Base-by-base conservation (phyloP, 2,329 filamentous ascomycete species). In the Phoma sp. region DNA sequence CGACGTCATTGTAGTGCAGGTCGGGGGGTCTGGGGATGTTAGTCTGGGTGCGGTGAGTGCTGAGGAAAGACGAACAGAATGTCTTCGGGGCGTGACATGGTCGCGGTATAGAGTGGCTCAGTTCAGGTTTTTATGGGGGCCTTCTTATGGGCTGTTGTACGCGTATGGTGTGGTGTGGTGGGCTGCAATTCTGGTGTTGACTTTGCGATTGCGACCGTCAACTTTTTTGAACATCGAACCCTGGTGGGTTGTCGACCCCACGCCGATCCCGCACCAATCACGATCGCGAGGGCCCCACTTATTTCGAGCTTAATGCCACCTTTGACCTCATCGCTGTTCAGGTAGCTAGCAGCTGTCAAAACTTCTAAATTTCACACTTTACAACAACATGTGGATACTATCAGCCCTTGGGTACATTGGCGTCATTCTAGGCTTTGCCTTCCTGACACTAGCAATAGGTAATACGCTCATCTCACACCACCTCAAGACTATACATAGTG, bases 31-130 rank as follows among this genome's bases (percentile, higher is more conserved):
- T 96, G 74, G 2, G 26, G 12, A 28, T 42, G 57, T 56, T 42
- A 58, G 60, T 43, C n/a, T 46, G 47, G 40, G 36, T 32, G 39
- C 36, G 9, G 23, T 55, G 48, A 51, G 50, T n/a, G 48, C 52
- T 40, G 42, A 59, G 42, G 39, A 36, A 47, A 56, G 42, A 68
- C 84, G 70, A 82, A 95, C 91, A 98, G 87, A 62, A 87, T 90
- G 79, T 99, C 95, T 83, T 99, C 95, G 61, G 95, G 95, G 66
- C 95, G 92, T 72, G 95, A 98, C 95, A 99, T 98, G 72, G 39
- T 88, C 79, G 74, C 61, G 58, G 65, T 49, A 47, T n/a, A 37
- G 30, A 30, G 7, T 14, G 28, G 18, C 15, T 3, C n/a, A 5
- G 17, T 2, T 15, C 20, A 20, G n/a, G 9, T 39, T 12, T 11